Conservation (phyloP, 169 alveolate species). For the Plasmodium adleri region DNA sequence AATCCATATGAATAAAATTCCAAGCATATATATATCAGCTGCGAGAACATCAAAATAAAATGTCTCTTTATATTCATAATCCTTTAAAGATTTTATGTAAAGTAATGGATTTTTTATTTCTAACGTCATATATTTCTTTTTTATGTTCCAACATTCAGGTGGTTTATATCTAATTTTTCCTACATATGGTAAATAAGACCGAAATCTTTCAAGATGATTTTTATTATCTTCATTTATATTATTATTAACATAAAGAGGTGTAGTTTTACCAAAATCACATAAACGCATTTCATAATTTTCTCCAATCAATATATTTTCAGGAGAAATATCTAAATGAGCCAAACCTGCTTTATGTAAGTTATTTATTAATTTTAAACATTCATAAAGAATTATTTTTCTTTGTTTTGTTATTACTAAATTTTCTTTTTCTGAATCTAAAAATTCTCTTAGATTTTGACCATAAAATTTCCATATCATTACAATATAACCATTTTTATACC, state of each 20-base stretch:
- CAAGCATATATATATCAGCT: conserved; percentile 80
- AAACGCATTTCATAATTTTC: conserved; percentile 79
- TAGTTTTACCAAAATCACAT: conserved; percentile 86
- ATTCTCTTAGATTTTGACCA: conserved; percentile 79
- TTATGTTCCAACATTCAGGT: conserved; percentile 86
- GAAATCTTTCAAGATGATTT: conserved; percentile 73
- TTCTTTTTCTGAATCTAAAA: conserved; percentile 74
- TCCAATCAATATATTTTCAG: conserved; percentile 85
- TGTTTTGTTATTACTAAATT: no score
- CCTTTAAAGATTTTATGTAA: conserved; percentile 24
- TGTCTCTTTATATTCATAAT: conserved; percentile 68
- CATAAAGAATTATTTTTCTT: conserved; percentile 37
- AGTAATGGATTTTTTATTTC: conserved; percentile 32
- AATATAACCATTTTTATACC: conserved; percentile 77
- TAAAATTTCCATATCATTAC: conserved; percentile 79
- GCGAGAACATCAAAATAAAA: conserved; percentile 83
- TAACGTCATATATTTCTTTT: conserved; percentile 72
- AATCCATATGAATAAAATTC: conserved; percentile 82
- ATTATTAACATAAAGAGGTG: conserved; percentile 80
- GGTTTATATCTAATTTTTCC: conserved; percentile 89
- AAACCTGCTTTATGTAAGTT: conserved; percentile 83
- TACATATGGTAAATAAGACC: conserved; percentile 86
- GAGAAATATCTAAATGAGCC: conserved; percentile 86
- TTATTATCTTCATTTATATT: conserved; percentile 75
- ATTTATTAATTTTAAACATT: conserved; percentile 75